Percentiles rank a stretch among this genome's conserved stretches.
These are phyloP conservation scores for Salix brachista DNA, from an alignment of 345 rosid genomes.

Conservation along the genomic window DNA sequence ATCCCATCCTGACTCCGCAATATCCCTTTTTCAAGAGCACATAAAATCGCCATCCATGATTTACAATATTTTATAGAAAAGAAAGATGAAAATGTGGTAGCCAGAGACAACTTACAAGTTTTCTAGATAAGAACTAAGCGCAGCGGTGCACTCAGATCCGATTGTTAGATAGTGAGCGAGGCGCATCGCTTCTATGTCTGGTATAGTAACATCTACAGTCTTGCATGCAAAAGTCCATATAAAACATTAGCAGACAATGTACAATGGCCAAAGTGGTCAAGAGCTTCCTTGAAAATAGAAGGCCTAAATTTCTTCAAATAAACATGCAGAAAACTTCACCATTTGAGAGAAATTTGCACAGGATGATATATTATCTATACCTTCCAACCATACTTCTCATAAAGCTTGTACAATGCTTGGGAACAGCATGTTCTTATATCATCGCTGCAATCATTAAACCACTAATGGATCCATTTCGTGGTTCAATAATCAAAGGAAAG, in stretches of 20 bases:
- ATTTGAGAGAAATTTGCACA: not conserved
- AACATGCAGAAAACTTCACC: not conserved
- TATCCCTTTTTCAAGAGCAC: slow-evolving; percentile 33
- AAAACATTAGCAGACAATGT: slow-evolving; percentile 16
- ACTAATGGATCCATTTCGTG: slow-evolving; percentile 41
- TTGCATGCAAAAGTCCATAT: slow-evolving; percentile 9
- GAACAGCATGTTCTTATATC: slow-evolving; percentile 53
- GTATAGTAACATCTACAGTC: slow-evolving; percentile 64
- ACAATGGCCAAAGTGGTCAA: not conserved
- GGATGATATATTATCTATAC: slow-evolving; percentile 22
- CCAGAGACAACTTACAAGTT: slow-evolving; percentile 37
- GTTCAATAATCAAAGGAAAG: slow-evolving; percentile 2
- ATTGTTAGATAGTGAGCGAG: slow-evolving; percentile 70
- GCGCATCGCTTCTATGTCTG: slow-evolving; percentile 69
- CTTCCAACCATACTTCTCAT: slow-evolving; percentile 49
- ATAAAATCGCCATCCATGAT: slow-evolving; percentile 4
- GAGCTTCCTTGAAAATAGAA: not conserved
- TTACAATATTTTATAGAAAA: not conserved
- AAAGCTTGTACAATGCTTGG: slow-evolving; percentile 35
- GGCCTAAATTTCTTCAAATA: not conserved
- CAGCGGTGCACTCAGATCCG: slow-evolving; percentile 54
- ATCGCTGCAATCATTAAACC: slow-evolving; percentile 63
- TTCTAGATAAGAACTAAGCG: slow-evolving; percentile 43
- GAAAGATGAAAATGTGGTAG: not conserved
- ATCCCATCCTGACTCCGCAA: slow-evolving; percentile 56